Base-by-base conservation (phyloP, 805 yeast species). In the Lachancea meyersii region DNA sequence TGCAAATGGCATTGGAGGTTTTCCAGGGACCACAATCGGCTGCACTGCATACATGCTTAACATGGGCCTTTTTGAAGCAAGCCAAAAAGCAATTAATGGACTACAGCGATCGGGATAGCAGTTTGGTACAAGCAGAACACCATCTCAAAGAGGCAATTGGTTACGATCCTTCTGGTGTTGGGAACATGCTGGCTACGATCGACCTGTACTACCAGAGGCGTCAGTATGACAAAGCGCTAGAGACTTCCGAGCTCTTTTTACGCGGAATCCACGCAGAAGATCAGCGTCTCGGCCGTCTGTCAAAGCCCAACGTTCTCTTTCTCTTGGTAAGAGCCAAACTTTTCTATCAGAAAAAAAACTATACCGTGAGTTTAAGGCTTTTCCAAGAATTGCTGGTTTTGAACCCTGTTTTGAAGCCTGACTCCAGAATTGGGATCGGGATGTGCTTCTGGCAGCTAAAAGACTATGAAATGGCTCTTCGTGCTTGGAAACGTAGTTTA, bases 381-480 rank as follows among this genome's bases (percentile, higher is more conserved):
- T 93, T 86, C 64, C 99, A 93, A 69, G 84, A 82, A 49, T 80
- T 85, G 6, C 69, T 93, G 50, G 72, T 81, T 26, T 70, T 80
- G 38, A 81, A 87, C 48, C 97, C 97, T 2, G 60, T 82, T 28
- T 67, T 83, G 52, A 75, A 76, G 52, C 97, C 97, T 4, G 97
- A 91, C 65, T 94, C 97, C 16, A 73, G 99, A 63, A 75, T 93
- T 47, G 99, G 97, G 22, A 78, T 91, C 47, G 99, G 98, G 27
- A 68, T 93, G 50, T 89, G 97, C 63, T 91, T 81, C 59, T 93
- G 97, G 97, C 77, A 77, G 47, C 68, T 93, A 48, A 82, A 82
- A 40, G 95, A 86, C 60, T 75, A 77, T 49, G 75, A 74, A 40
- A 75, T 86, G 68, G 97, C 98, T 0, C 57, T 74, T 5, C 67